phyloP scores from a whole-genome alignment of 352 stramenopile genomes.

The Halophytophthora batemanensis region DNA sequence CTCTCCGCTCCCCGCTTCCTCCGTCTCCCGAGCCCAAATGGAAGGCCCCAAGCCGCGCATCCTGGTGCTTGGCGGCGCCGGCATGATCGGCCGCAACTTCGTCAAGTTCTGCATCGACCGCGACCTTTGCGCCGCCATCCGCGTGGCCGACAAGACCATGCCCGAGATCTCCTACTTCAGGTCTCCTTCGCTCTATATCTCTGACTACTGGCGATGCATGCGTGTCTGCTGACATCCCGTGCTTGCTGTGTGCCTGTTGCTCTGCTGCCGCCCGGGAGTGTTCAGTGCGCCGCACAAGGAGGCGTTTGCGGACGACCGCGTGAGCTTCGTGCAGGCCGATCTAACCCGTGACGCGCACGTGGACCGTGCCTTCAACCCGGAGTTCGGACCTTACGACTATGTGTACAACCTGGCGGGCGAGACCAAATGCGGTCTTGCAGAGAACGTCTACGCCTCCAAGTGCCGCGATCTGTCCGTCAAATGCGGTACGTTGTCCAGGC shows the following conservation, averaged over 20 bases:
- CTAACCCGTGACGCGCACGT: conserved; percentile 77
- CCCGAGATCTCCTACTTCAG: conserved; percentile 88
- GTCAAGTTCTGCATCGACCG: conserved; percentile 76
- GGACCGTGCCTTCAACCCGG: conserved; percentile 70
- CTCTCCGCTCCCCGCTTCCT: too few relatives aligned
- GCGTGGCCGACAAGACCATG: conserved; percentile 86
- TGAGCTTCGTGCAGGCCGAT: conserved; percentile 82
- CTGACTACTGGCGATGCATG: neutral
- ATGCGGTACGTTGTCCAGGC: conserved; percentile 49
- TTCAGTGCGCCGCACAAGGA: conserved; percentile 51
- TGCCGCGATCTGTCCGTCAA: conserved; percentile 83
- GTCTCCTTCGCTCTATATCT: too few relatives aligned
- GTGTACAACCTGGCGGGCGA: conserved; percentile 85
- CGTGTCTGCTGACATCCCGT: neutral
- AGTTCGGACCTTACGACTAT: conserved; percentile 75
- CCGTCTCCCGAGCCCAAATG: too few relatives aligned
- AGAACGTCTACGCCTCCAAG: conserved; percentile 79
- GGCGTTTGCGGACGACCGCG: conserved; percentile 62
- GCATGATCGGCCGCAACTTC: conserved; percentile 88
- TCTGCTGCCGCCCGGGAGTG: neutral
- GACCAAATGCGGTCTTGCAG: conserved; percentile 74
- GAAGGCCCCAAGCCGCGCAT: conserved; percentile 56
- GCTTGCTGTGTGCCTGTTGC: neutral
- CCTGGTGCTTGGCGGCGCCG: conserved; percentile 78
- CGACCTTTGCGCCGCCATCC: conserved; percentile 62